Conservation (phyloP, 805 yeast species). For the Nakazawaea siamensis region DNA sequence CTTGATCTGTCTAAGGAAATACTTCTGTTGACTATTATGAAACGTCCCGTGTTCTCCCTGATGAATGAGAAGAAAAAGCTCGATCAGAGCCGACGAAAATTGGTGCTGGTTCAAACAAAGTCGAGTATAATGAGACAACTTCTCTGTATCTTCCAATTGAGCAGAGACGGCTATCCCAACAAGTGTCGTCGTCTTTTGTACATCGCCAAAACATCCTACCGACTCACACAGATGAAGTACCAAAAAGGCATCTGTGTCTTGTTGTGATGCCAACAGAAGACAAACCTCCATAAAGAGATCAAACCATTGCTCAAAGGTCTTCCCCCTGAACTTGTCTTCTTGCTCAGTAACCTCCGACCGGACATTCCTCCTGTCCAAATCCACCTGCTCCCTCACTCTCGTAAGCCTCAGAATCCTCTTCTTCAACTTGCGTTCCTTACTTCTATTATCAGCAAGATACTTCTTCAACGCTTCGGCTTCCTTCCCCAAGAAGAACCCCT, state of each 20-base stretch:
- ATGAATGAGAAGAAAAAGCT: constrained; percentile 60
- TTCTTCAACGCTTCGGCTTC: constrained; percentile 64
- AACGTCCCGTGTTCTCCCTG: constrained; percentile 53
- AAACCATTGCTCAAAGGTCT: constrained; percentile 78
- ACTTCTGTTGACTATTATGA: constrained; percentile 85
- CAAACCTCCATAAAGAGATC: constrained; percentile 75
- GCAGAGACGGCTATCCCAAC: constrained; percentile 15
- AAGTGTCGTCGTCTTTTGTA: constrained; percentile 23
- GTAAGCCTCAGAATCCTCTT: constrained; percentile 65
- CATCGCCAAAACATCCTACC: constrained; percentile 68
- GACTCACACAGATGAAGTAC: constrained; percentile 68
- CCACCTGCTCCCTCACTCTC: constrained; percentile 51
- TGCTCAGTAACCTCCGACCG: background rate
- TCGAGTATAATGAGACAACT: constrained; percentile 49
- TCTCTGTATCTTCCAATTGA: constrained; percentile 42
- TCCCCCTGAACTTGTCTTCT: constrained; percentile 60
- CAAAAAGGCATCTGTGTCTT: constrained; percentile 55
- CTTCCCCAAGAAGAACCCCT: constrained; percentile 73
- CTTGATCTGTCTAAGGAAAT: constrained; percentile 80
- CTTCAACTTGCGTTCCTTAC: constrained; percentile 57
- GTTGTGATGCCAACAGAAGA: constrained; percentile 52
- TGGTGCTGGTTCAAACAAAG: constrained; percentile 59
- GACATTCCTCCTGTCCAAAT: constrained; percentile 18
- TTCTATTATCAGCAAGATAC: constrained; percentile 52
- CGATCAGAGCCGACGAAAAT: constrained; percentile 62